Evolutionary conservation across 805 yeast genomes (phyloP).

Genomic region (Candida fluviatilis): DNA sequence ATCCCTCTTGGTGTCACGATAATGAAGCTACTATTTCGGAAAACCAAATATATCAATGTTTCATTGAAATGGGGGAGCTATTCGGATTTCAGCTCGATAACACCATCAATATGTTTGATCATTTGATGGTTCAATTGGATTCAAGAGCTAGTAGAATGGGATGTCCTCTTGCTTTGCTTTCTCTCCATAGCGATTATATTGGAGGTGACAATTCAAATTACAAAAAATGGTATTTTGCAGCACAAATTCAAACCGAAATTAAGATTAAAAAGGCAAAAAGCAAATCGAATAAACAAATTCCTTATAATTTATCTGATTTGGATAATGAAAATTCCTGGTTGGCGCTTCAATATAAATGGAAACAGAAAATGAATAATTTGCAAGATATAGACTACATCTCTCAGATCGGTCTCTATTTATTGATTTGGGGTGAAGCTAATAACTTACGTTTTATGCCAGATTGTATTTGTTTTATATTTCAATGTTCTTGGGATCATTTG

Average conservation of each 20-base stretch:
- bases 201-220: slow-evolving; percentile 89
- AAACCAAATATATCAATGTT: slow-evolving; percentile 57
- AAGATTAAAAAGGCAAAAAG: slow-evolving; percentile 17
- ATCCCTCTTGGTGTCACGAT: slow-evolving; percentile 20
- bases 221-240: slow-evolving; percentile 89
- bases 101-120: slow-evolving; percentile 75
- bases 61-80: slow-evolving; percentile 50
- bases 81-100: slow-evolving; percentile 88
- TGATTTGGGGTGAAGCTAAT: slow-evolving; percentile 77
- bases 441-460: slow-evolving; percentile 52
- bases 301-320: slow-evolving; percentile 15
- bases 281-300: slow-evolving; percentile 27
- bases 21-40: slow-evolving; percentile 21
- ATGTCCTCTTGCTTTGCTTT: slow-evolving; percentile 64
- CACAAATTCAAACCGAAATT: slow-evolving; percentile 66
- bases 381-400: slow-evolving; percentile 55
- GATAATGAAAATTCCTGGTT: slow-evolving; percentile 14
- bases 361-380: slow-evolving; percentile 51
- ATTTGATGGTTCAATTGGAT: slow-evolving; percentile 74
- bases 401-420: slow-evolving; percentile 59
- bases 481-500: slow-evolving; percentile 22
- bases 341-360: slow-evolving; percentile 53
- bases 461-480: slow-evolving; percentile 30
- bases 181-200: slow-evolving; percentile 85
- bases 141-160: slow-evolving; percentile 81